Evolutionary conservation across 257 asterid species (phyloP), one percentile per base, ranked within the genome.

Genomic region (Solanum chilense): DNA sequence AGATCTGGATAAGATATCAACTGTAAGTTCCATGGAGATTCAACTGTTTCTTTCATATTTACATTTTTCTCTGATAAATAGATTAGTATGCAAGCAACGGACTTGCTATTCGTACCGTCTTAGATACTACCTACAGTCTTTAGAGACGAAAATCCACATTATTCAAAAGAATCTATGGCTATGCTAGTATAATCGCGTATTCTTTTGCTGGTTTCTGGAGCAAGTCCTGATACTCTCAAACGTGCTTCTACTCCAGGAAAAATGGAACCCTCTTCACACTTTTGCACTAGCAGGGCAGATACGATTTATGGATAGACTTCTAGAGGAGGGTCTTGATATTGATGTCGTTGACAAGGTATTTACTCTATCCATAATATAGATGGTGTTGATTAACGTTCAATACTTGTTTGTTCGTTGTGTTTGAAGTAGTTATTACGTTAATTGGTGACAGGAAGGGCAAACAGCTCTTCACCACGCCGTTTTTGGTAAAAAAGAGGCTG

Each of bases 401-500:
- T 78, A 25, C 85, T 58, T 78, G 89, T 86, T 88, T 84, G 37
- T 84, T 70, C 73, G 3, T 86, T 75, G 77, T 44, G 78, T 21
- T 62, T 85, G 80, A 71, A 73, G 75, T 74, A 73, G 47, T 64
- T 80, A 82, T 74, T 87, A 44, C 86, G 49, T 69, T 64, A 69
- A 42, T 86, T 68, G 49, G 44, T 86, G 14, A 88, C 95, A 97
- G 99, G 98, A 95, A 80, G 98, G 99, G 20, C 87, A 88, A 70
- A 97, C 98, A n/a, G 97, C 99, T 29, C 94, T 97, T 90, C 98
- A 97, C 92, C 91, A 89, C 71, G 98, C 99, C 7, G 93, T 93
- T 49, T 92, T 94, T 52, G 95, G 99, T 68, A 97, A 95, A 93
- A 95, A 91, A 86, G 99, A 95, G 90, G 92, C 99, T 37, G 98